Evolutionary conservation across 73 alveolate species (phyloP).

Genomic region (Durusdinium trenchii): DNA sequence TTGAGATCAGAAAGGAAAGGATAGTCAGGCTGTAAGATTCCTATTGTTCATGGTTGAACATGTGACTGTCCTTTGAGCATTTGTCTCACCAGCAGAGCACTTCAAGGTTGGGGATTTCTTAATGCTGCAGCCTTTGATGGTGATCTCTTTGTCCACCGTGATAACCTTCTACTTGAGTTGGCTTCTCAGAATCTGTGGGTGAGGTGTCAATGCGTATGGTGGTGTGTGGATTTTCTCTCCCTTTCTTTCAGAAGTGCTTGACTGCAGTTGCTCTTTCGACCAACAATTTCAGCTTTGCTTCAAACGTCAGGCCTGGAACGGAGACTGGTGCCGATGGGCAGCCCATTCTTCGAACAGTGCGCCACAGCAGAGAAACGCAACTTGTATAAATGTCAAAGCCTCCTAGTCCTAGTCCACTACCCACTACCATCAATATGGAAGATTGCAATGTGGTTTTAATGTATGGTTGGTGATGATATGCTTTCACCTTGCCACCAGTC

Average conservation of each 20-base stretch:
- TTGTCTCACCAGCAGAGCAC: background rate
- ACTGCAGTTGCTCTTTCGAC: background rate
- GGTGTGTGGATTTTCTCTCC: background rate
- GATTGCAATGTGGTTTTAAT: no score
- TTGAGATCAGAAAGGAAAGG: no score
- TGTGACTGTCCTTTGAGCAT: background rate
- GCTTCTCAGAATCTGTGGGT: background rate
- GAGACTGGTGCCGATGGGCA: constrained; percentile 91
- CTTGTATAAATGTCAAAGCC: no score
- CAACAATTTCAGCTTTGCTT: background rate
- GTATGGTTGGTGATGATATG: no score
- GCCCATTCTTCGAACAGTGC: constrained; percentile 85
- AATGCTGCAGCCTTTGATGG: constrained; percentile 93
- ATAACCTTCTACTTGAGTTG: constrained; percentile 63
- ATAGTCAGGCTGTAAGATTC: background rate
- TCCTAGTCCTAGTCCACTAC: no score
- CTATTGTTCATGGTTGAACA: background rate
- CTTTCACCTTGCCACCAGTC: no score
- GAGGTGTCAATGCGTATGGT: background rate
- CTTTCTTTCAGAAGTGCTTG: background rate
- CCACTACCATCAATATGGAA: no score
- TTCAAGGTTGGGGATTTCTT: constrained; percentile 90
- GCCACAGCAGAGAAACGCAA: no score
- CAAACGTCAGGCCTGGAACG: constrained; percentile 50
- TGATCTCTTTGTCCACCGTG: constrained; percentile 87